Evolutionary conservation across 208 protist species (phyloP).

Genomic region (Leptomonas pyrrhocoris): DNA sequence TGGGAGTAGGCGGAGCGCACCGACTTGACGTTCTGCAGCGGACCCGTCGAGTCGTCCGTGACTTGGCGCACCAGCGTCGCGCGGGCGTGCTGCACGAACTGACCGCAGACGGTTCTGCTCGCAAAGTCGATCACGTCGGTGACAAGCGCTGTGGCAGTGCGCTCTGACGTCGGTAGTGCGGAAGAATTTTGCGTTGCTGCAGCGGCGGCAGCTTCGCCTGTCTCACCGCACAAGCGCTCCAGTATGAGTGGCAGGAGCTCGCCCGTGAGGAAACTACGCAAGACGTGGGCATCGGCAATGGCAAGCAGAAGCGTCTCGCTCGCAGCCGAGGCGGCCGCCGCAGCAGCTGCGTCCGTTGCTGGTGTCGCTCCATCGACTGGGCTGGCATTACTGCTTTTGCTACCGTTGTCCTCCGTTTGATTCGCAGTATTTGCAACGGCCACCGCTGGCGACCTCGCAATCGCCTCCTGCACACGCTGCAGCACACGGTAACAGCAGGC

Average conservation of each 20-base stretch:
- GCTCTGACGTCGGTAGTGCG: slow-evolving; percentile 9
- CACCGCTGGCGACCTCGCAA: background rate
- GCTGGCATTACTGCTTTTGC: background rate
- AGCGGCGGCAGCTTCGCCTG: background rate
- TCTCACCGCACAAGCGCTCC: slow-evolving; percentile 1
- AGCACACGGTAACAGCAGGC: slow-evolving; percentile 33
- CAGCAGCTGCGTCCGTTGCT: background rate
- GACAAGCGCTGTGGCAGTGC: slow-evolving; percentile 21
- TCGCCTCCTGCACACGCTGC: slow-evolving; percentile 29
- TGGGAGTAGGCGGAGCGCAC: slow-evolving; percentile 77
- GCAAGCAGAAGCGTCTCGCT: slow-evolving; percentile 20
- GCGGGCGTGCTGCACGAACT: slow-evolving; percentile 27
- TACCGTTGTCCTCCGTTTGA: background rate
- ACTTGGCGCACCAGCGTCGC: slow-evolving; percentile 38
- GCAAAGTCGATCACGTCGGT: slow-evolving; percentile 28
- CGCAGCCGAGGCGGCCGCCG: background rate
- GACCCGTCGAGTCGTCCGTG: slow-evolving; percentile 36
- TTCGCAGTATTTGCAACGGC: background rate
- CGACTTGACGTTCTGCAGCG: slow-evolving; percentile 76
- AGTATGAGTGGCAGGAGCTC: slow-evolving; percentile 22
- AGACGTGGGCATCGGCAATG: slow-evolving; percentile 24
- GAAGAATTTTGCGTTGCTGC: background rate
- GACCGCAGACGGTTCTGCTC: slow-evolving; percentile 27
- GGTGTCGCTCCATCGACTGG: background rate
- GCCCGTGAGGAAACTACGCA: slow-evolving; percentile 23